phyloP scores from a whole-genome alignment of 257 asterid genomes.

The Nemophila menziesii region DNA sequence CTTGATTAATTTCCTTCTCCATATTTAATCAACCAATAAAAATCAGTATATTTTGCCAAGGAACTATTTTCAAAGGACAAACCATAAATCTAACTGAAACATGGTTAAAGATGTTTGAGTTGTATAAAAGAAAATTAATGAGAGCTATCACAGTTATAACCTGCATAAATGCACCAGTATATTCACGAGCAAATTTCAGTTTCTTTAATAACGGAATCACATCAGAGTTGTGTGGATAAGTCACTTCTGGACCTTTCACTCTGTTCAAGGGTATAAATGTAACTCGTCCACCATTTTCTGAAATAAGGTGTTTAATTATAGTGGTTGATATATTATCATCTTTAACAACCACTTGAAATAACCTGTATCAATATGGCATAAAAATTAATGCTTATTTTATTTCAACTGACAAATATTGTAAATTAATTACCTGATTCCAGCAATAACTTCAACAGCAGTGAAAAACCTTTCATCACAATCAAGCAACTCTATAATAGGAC shows the following conservation, averaged over 20 bases:
- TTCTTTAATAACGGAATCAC: conserved; percentile 83
- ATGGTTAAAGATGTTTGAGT: no score
- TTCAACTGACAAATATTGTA: no score
- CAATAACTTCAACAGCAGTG: conserved; percentile 99
- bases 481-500: conserved; percentile 82
- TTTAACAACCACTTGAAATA: conserved; percentile 88
- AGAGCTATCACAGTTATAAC: conserved; percentile 23
- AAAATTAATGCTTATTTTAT: no score
- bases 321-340: conserved; percentile 81
- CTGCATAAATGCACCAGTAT: conserved; percentile 75
- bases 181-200: conserved; percentile 40
- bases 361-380: conserved; percentile 33
- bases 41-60: no score
- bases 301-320: conserved; percentile 81
- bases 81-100: no score
- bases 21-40: no score
- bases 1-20: no score
- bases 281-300: conserved; percentile 94
- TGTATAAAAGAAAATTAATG: conserved; percentile 3
- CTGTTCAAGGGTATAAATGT: conserved; percentile 95
- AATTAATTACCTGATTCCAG: conserved; percentile 99
- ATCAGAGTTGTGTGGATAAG: conserved; percentile 75
- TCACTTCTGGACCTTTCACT: conserved; percentile 67
- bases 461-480: conserved; percentile 85
- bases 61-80: no score